Evolutionary conservation across 495 filamentous ascomycete genomes (phyloP), one percentile per base, ranked within the genome.

Genomic region (Xylaria flabelliformis): DNA sequence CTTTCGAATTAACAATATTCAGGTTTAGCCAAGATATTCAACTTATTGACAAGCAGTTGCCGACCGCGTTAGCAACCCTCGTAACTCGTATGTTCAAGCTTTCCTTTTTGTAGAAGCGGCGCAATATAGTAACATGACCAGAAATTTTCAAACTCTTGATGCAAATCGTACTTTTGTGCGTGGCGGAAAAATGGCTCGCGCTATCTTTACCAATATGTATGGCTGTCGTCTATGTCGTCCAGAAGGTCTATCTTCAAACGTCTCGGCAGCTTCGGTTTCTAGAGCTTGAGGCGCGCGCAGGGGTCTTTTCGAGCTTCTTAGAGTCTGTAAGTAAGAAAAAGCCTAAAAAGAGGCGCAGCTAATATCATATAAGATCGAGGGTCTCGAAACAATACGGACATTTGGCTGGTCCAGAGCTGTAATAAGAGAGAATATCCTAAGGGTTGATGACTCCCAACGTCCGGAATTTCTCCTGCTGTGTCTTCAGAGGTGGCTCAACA

Each of bases 241-340:
- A 91, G 69, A 80, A 77, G 10, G 82, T 85, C 76, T 91, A 91
- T 67, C 81, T 90, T 0, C 83, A 86, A 17, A 88, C 86, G 1
- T 88, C 86, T 0, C 84, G 87, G 6, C 89, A 91, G 71, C 66
- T 91, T 3, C 84, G 89, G 24, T 73, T 90, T 0, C 75, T 91
- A 2, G 89, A 90, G 67, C 80, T 90, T 3, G 87, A 90, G 75
- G 82, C 87, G 21, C 88, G 88, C 74, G 72, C 74, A 12, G 63
- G 39, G 0, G 67, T 78, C 3, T 72, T 73, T 10, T 84, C 86
- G 7, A 83, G 82, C 61, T 85, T 88, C 50, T 62, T 85, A 24
- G 87, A 88, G 59, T 82, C 82, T 1, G 76, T 86, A 17, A 29
- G 66, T 46, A 67, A 56, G 6, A 29, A 34, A 10, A 15, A 12